Evolutionary conservation across 1,284 basidiomycete genomes (phyloP).

Genomic region (Apiotrichum laibachii): DNA sequence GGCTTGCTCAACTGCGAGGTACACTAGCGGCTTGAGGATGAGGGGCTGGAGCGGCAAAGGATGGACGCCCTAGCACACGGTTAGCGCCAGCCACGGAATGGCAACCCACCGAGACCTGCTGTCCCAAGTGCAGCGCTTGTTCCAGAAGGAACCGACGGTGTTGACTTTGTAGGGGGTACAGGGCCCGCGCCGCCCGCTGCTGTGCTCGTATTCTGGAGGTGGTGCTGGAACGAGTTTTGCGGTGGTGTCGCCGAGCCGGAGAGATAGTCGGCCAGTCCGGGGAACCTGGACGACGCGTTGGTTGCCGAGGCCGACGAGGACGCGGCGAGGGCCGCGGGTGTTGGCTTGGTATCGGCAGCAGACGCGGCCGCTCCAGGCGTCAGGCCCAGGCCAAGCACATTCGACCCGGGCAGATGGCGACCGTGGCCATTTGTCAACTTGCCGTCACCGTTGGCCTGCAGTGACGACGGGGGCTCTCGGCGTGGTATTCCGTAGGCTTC

Average conservation of each 20-base stretch:
- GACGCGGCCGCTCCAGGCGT: neutral
- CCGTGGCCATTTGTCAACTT: slow-evolving; percentile 11
- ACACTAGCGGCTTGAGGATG: slow-evolving; percentile 14
- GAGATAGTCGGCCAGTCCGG: slow-evolving; percentile 34
- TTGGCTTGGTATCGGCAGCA: neutral
- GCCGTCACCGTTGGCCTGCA: slow-evolving; percentile 12
- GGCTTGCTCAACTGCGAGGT: slow-evolving; percentile 2
- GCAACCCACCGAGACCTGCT: neutral
- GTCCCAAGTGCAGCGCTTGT: neutral
- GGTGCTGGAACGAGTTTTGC: slow-evolving; percentile 22
- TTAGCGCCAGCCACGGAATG: neutral
- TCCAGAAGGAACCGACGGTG: neutral
- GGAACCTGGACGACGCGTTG: slow-evolving; percentile 24
- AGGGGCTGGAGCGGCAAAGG: slow-evolving; percentile 6
- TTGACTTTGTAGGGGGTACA: neutral
- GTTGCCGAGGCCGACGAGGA: neutral
- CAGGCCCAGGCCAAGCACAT: neutral
- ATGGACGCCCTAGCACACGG: slow-evolving; percentile 4
- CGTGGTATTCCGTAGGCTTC: slow-evolving; percentile 8
- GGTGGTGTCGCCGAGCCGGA: slow-evolving; percentile 19
- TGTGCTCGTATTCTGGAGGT: slow-evolving; percentile 6
- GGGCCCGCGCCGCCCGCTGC: neutral
- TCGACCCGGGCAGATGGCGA: neutral
- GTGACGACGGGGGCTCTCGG: neutral
- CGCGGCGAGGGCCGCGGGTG: neutral